Conservation (phyloP, 768 basidiomycete genomes). For the Suillus subalutaceus region DNA sequence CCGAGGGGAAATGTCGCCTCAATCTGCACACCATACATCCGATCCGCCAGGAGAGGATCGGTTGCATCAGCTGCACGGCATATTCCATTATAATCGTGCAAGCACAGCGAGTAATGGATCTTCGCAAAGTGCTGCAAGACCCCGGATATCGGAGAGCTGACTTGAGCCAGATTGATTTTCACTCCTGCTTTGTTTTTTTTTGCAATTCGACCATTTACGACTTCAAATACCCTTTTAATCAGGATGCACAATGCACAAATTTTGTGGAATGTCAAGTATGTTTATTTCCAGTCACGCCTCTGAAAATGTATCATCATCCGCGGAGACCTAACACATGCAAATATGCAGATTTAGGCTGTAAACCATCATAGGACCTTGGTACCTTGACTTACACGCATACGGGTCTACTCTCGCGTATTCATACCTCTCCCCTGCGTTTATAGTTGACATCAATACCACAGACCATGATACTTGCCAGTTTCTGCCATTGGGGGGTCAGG, state of each 20-base stretch:
- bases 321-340: not conserved
- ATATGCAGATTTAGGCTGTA: not conserved
- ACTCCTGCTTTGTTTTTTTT: slow-evolving; percentile 12
- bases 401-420: not conserved
- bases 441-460: not conserved
- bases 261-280: slow-evolving; percentile 13
- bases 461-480: not conserved
- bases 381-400: not conserved
- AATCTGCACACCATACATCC: slow-evolving; percentile 34
- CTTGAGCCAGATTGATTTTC: slow-evolving; percentile 18
- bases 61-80: slow-evolving; percentile 73
- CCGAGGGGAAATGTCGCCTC: slow-evolving; percentile 35
- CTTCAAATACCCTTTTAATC: slow-evolving; percentile 31
- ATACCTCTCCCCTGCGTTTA: not conserved
- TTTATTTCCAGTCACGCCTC: not conserved
- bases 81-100: slow-evolving; percentile 78
- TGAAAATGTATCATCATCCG: not conserved
- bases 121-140: slow-evolving; percentile 24
- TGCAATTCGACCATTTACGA: slow-evolving; percentile 14
- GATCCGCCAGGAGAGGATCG: slow-evolving; percentile 59
- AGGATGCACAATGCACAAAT: slow-evolving; percentile 25
- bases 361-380: not conserved
- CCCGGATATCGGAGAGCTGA: slow-evolving; percentile 16
- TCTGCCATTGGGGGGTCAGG: not conserved
- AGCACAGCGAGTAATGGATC: slow-evolving; percentile 57